Base-by-base conservation (phyloP, 805 yeast species). In the Candida caryicola region DNA sequence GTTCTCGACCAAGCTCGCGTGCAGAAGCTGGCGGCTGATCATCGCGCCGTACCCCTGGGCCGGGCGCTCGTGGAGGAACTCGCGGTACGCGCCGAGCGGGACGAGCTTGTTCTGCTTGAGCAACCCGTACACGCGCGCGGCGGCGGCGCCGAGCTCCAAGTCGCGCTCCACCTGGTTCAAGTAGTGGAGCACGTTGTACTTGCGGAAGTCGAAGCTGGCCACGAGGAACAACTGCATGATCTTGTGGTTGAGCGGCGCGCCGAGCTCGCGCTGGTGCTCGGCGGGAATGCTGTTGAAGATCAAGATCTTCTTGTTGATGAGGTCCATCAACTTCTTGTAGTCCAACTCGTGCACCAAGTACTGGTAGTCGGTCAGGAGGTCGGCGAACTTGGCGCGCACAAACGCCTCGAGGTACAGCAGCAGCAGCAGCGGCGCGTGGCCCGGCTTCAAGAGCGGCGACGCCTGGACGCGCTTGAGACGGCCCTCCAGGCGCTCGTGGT, bases 171-270 rank as follows among this genome's bases (percentile, higher is more conserved):
- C 14, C 15, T 34, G 28, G 16, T 23, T 23, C 32, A 59, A 43
- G 40, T 51, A 61, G 17, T 39, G 45, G 13, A 49, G 31, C 8
- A 64, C 48, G 17, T 57, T 57, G 17, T 44, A 38, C 33, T 55
- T 62, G 31, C 70, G 50, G 39, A 60, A 65, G 42, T 66, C 71
- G 23, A 60, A 52, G 27, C 59, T 60, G 14, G 65, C 52, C 5
- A 65, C 43, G n/a, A 66, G 34, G 33, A 54, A 52, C 23, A 54
- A 52, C 18, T 62, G 58, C 32, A 65, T 41, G 16, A 64, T 55
- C 43, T 68, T 68, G 17, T 46, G 31, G 23, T 52, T 45, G 18
- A 64, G 29, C 13, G 31, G 36, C 16, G 37, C 26, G 18, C 36
- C 40, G 14, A 54, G 34, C 5, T 29, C 29, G 8, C 25, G 14